phyloP scores from a whole-genome alignment of 2,329 filamentous ascomycete species.

The Fusarium protoensiforme region DNA sequence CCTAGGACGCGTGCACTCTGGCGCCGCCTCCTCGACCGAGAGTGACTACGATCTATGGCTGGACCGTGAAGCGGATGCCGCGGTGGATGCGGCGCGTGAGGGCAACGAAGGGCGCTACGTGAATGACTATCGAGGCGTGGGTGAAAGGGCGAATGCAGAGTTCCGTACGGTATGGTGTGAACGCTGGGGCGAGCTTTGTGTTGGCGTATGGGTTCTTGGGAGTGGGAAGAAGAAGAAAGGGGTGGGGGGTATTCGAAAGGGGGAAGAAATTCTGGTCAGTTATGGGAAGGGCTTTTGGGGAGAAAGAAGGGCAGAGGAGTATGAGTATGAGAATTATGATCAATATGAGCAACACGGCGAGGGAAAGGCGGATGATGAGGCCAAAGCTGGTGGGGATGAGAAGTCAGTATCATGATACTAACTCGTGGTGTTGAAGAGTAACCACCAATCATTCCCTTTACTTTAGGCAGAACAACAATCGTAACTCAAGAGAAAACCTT shows the following conservation, averaged over 20 bases:
- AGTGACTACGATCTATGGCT: slow-evolving; percentile 74
- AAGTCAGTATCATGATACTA: background rate
- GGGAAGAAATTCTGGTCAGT: slow-evolving; percentile 73
- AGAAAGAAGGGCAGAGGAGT: slow-evolving; percentile 46
- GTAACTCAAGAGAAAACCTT: background rate
- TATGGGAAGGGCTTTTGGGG: slow-evolving; percentile 77
- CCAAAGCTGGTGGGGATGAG: background rate
- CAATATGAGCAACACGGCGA: background rate
- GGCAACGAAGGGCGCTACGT: slow-evolving; percentile 75
- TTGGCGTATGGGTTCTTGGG: slow-evolving; percentile 67
- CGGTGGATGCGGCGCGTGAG: slow-evolving; percentile 67
- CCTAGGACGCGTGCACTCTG: slow-evolving; percentile 67
- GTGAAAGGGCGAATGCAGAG: slow-evolving; percentile 65
- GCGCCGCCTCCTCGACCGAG: slow-evolving; percentile 41
- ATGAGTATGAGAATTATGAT: background rate
- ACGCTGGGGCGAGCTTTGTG: slow-evolving; percentile 61
- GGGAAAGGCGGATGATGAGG: background rate
- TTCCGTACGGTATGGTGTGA: slow-evolving; percentile 69
- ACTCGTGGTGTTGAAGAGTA: background rate
- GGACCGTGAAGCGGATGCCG: slow-evolving; percentile 65
- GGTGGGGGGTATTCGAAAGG: slow-evolving; percentile 61
- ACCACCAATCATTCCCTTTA: background rate
- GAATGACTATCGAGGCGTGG: slow-evolving; percentile 73
- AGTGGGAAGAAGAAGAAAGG: slow-evolving; percentile 33
- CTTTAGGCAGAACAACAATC: background rate